These are phyloP conservation scores for Trichoderma lentiforme DNA, from an alignment of 2,329 filamentous ascomycete genomes.

Conservation along the genomic window DNA sequence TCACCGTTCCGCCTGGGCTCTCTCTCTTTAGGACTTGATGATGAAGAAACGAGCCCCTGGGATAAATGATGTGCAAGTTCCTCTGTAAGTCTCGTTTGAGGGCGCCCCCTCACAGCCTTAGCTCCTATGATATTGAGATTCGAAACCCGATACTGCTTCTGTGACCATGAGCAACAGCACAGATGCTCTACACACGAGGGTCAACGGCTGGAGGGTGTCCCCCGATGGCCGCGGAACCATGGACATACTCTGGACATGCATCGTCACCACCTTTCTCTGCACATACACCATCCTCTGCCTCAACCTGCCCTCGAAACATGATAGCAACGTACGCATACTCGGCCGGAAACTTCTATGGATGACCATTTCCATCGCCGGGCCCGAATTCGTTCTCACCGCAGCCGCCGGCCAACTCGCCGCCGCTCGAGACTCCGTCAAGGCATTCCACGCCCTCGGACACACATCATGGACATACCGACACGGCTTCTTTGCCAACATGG, in stretches of 20 bases:
- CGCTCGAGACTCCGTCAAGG: not conserved
- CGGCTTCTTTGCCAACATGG: not conserved
- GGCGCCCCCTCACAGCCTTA: not conserved
- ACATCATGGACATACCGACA: not conserved
- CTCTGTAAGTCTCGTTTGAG: not conserved
- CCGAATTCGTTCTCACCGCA: not conserved
- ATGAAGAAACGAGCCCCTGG: fast-evolving
- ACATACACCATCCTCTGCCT: not conserved
- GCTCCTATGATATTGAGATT: not conserved
- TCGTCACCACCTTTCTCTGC: not conserved
- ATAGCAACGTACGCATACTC: not conserved
- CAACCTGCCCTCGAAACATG: not conserved
- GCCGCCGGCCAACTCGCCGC: not conserved
- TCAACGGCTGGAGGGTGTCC: not conserved
- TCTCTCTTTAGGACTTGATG: not conserved
- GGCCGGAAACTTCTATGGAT: not conserved
- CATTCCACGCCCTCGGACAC: not conserved
- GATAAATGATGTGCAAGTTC: not conserved
- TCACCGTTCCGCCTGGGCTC: not conserved
- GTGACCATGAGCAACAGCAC: not conserved
- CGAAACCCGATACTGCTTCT: not conserved
- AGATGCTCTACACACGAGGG: not conserved
- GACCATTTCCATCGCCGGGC: not conserved
- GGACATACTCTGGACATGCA: not conserved
- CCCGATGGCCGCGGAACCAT: not conserved